phyloP scores from a whole-genome alignment of 257 asterid genomes.

The Solanum arcanum region DNA sequence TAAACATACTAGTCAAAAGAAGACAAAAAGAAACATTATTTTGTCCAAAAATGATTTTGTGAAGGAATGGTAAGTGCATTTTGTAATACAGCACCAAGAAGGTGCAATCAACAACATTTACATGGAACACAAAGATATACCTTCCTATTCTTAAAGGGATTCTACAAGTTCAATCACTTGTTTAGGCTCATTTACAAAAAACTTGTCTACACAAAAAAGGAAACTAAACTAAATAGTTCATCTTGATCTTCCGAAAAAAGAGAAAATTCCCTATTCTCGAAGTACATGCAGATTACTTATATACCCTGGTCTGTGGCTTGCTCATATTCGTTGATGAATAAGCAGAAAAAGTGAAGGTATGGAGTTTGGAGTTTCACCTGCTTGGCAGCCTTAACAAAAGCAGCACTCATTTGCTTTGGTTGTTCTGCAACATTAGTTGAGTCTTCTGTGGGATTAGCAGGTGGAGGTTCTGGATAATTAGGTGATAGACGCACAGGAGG shows the following conservation, averaged over 20 bases:
- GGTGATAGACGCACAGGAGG: constrained; percentile 84
- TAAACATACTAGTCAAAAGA: not conserved
- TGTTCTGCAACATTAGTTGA: constrained; percentile 54
- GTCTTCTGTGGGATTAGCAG: constrained; percentile 34
- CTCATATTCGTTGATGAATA: not conserved
- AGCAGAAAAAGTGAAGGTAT: not conserved
- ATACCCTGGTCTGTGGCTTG: not conserved
- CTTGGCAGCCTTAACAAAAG: constrained; percentile 83
- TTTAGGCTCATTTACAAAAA: not conserved
- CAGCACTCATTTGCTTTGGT: constrained; percentile 69
- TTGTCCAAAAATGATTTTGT: not conserved
- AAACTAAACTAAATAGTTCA: not conserved
- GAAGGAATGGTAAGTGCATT: not conserved
- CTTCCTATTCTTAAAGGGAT: not conserved
- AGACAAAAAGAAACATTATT: not conserved
- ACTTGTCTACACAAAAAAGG: not conserved
- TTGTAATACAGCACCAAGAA: not conserved
- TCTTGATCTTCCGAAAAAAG: not conserved
- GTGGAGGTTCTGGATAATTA: constrained; percentile 79
- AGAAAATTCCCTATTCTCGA: not conserved
- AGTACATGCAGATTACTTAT: not conserved
- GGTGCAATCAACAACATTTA: not conserved
- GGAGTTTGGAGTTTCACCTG: constrained; percentile 21
- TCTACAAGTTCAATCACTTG: not conserved
- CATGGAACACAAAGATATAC: not conserved